Base-by-base conservation (phyloP, 2,329 filamentous ascomycete genomes). In the Nemania diffusa region DNA sequence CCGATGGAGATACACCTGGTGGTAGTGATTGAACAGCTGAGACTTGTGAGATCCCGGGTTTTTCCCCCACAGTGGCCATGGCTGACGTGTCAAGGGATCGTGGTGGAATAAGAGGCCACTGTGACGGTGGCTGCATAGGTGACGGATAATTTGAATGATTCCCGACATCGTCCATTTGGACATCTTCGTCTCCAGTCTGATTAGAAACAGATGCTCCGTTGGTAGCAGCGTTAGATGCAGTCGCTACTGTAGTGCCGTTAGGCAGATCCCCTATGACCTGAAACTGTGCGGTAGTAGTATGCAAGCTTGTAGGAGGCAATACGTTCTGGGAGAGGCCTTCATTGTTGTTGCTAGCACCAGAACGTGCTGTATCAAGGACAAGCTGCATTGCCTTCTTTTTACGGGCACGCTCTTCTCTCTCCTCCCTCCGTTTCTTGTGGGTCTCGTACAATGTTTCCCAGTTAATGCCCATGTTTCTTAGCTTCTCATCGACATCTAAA, bases 391-490 rank as follows among this genome's bases (percentile, higher is more conserved):
- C 87, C 74, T 85, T 85, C 73, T 86, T 88, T 78, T 92, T 90
- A 48, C 84, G 84, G 44, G 85, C 82, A 75, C 89, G 87, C 75
- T 91, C 88, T 40, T 86, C 85, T 34, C 82, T 84, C 71, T 87
- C 83, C 65, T 83, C 85, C 52, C 85, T 87, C 62, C 92, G 87
- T 75, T 90, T 87, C 53, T 90, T 77, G 77, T 96, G 92, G 55
- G 92, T 86, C 57, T 87, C 82, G 78, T 96, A 94, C 2, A 97
- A 86, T 53, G 88, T 90, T 71, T 97, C 93, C 82, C 94, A 97
- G 74, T 96, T 91, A 46, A 91, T 83, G 37, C 91, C 82, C 61
- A 60, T 67, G 13, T 69, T 69, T 11, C 83, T 84, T 15, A 91
- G 88, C 70, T 92, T 85, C 48, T 84, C 84, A 75, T 93, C 91